Evolutionary conservation across 352 stramenopile species (phyloP).

Genomic region (Phytophthora pseudosyringae): DNA sequence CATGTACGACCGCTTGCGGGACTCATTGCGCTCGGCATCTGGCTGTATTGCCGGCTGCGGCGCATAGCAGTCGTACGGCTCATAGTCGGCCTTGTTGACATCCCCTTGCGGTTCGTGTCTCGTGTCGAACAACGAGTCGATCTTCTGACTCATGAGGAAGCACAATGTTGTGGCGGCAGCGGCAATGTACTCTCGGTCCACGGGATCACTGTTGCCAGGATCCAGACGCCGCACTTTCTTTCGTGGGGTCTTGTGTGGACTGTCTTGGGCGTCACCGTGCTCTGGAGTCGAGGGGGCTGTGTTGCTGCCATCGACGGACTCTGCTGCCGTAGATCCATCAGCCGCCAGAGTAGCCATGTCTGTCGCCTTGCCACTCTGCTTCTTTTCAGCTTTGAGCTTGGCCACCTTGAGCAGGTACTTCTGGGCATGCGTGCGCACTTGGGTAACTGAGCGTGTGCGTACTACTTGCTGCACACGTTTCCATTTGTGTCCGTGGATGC

Average conservation of each 20-base stretch:
- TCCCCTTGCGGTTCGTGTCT: slow-evolving; percentile 43
- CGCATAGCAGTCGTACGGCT: slow-evolving; percentile 83
- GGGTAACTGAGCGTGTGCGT: slow-evolving; percentile 85
- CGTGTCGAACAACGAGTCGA: slow-evolving; percentile 78
- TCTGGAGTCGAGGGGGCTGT: slow-evolving; percentile 51
- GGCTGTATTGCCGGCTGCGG: slow-evolving; percentile 14
- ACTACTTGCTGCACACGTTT: slow-evolving; percentile 91
- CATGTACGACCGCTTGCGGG: slow-evolving; percentile 77
- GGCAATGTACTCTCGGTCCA: slow-evolving; percentile 85
- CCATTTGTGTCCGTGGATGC: slow-evolving; percentile 90
- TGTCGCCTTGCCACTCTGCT: slow-evolving; percentile 46
- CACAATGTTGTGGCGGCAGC: slow-evolving; percentile 79
- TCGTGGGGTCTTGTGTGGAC: slow-evolving; percentile 38
- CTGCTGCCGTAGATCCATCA: slow-evolving; percentile 14
- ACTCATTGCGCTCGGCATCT: slow-evolving; percentile 31
- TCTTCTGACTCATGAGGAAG: slow-evolving; percentile 88
- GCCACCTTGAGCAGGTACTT: slow-evolving; percentile 92
- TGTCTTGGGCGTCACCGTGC: slow-evolving; percentile 24
- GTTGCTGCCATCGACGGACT: slow-evolving; percentile 34
- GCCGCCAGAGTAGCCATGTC: slow-evolving; percentile 37
- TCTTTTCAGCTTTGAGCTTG: slow-evolving; percentile 88
- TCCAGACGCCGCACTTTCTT: slow-evolving; percentile 70
- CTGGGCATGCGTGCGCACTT: slow-evolving; percentile 89
- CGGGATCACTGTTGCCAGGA: slow-evolving; percentile 47
- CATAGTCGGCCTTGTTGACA: slow-evolving; percentile 53